phyloP scores from a whole-genome alignment of 345 rosid genomes.

The Arabidopsis thaliana region TAIR10.1 NC_003074.8:20480501-20481000 shows the following conservation, averaged over 20 bases:
- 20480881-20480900: slow-evolving; percentile 24
- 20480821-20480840: slow-evolving; percentile 5
- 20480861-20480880: background rate
- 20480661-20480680: background rate
- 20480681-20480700: background rate
- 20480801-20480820: background rate
- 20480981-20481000: slow-evolving; percentile 21
- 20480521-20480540: background rate
- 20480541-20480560: background rate
- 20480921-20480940: slow-evolving; percentile 1
- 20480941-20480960: slow-evolving; percentile 10
- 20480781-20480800: background rate
- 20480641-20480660: background rate
- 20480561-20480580: background rate
- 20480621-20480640: background rate
- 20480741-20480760: background rate
- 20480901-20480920: background rate
- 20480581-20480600: background rate
- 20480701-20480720: background rate
- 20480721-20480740: background rate
- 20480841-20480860: background rate
- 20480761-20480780: background rate
- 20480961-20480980: slow-evolving; percentile 21
- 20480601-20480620: background rate
- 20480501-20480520: background rate